Conservation (phyloP, 2,329 filamentous ascomycete genomes). For the Ophiostoma triangulosporum region DNA sequence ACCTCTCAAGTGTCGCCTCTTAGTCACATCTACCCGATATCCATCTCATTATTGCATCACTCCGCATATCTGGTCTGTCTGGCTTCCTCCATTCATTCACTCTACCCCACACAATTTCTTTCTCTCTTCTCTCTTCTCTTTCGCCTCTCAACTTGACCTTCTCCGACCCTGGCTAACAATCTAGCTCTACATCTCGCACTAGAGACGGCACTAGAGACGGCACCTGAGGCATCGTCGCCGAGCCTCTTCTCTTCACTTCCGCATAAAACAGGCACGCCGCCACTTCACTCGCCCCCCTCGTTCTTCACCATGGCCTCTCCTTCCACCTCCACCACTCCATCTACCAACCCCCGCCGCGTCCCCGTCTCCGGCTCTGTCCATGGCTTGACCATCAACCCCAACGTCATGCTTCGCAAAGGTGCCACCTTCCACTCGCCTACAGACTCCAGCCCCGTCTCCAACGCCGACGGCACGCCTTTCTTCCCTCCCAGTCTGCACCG, state of each 20-base stretch:
- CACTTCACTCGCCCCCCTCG: neutral
- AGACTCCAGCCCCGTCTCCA: conserved; percentile 8
- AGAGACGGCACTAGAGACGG: neutral
- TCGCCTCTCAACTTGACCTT: neutral
- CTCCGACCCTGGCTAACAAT: neutral
- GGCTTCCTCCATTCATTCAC: neutral
- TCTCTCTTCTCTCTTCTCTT: neutral
- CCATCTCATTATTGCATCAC: neutral
- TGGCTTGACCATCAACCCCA: conserved; percentile 37
- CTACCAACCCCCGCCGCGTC: conserved; percentile 26
- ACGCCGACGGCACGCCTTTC: conserved; percentile 21
- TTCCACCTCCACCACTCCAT: conserved; percentile 14
- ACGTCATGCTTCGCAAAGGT: conserved; percentile 52
- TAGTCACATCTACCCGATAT: conserved; percentile 2
- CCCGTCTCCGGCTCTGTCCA: conserved; percentile 31
- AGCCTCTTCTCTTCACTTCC: neutral
- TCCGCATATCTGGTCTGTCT: neutral
- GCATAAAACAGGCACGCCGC: neutral
- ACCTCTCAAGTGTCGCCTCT: neutral
- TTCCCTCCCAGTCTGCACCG: conserved; percentile 44
- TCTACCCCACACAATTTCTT: neutral
- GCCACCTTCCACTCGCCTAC: conserved; percentile 50
- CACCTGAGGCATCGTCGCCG: neutral
- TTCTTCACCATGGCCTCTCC: conserved; percentile 11
- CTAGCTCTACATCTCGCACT: neutral